Percentiles rank a stretch among this genome's conserved stretches.
phyloP scores from a whole-genome alignment of 78 protist species.

The Emiliania huxleyi region DNA sequence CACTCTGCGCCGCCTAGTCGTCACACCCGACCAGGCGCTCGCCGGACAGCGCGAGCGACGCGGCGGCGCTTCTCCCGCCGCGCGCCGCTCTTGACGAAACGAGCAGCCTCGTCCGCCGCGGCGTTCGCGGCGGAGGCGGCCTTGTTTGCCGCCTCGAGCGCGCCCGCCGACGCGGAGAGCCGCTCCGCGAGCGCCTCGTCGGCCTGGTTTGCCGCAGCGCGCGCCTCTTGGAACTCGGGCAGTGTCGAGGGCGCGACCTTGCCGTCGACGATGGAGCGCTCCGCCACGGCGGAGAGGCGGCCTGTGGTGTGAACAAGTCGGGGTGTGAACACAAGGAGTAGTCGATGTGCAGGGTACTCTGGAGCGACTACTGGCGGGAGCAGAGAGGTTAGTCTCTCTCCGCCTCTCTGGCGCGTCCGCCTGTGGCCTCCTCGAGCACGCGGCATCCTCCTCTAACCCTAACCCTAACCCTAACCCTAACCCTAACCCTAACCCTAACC shows the following conservation, averaged over 20 bases:
- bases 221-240: not conserved
- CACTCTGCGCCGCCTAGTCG: not conserved
- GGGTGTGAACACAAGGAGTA: too few relatives aligned
- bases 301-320: not conserved
- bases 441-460: too few relatives aligned
- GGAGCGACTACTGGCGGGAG: too few relatives aligned
- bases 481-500: too few relatives aligned
- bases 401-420: too few relatives aligned
- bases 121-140: not conserved
- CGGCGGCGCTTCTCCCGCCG: too few relatives aligned
- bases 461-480: too few relatives aligned
- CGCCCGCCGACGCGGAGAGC: not conserved
- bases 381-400: too few relatives aligned
- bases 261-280: not conserved
- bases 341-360: too few relatives aligned
- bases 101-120: not conserved
- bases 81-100: not conserved
- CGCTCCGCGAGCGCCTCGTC: not conserved
- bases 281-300: not conserved
- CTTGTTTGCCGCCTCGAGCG: not conserved
- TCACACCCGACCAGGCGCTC: too few relatives aligned
- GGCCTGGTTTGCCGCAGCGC: not conserved
- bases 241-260: not conserved
- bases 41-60: too few relatives aligned
- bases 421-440: too few relatives aligned